Percentiles rank a stretch among this genome's conserved stretches.
Evolutionary conservation across 2,329 filamentous ascomycete genomes (phyloP).

Genomic region (Penicillium sp.): DNA sequence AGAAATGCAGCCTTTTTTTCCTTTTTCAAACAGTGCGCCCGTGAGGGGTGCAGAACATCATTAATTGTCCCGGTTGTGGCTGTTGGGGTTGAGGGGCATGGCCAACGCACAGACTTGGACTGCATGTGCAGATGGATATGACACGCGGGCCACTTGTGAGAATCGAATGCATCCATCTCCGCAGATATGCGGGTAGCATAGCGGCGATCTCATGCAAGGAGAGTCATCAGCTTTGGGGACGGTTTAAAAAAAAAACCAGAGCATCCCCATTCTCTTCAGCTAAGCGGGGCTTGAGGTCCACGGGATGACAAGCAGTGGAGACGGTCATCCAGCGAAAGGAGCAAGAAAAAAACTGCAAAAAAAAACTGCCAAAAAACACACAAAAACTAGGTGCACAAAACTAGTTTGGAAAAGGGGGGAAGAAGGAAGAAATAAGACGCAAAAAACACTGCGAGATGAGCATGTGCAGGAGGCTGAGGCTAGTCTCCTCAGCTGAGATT

Average conservation of each 20-base stretch:
- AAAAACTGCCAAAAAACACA: background rate
- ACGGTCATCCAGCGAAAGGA: background rate
- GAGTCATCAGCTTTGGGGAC: background rate
- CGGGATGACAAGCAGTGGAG: background rate
- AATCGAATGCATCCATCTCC: constrained; percentile 9
- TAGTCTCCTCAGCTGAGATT: background rate
- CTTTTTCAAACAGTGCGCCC: background rate
- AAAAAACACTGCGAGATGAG: background rate
- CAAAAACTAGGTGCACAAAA: constrained; percentile 3
- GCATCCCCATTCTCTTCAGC: constrained; percentile 2
- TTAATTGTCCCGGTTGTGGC: background rate
- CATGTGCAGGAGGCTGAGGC: background rate
- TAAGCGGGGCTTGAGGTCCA: constrained; percentile 2
- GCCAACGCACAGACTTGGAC: constrained; percentile 5
- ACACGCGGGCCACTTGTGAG: constrained; percentile 12
- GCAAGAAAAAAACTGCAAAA: background rate
- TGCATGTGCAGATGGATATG: constrained; percentile 19
- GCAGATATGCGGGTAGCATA: constrained; percentile 7
- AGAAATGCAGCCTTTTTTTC: background rate
- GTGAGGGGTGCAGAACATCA: background rate
- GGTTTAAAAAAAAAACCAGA: constrained; percentile 3
- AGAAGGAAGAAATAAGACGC: background rate
- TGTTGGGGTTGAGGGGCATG: constrained; percentile 1
- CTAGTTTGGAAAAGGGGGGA: background rate
- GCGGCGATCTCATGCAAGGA: constrained; percentile 23